Base-by-base conservation (phyloP, 495 filamentous ascomycete species). In the Podospora conica region DNA sequence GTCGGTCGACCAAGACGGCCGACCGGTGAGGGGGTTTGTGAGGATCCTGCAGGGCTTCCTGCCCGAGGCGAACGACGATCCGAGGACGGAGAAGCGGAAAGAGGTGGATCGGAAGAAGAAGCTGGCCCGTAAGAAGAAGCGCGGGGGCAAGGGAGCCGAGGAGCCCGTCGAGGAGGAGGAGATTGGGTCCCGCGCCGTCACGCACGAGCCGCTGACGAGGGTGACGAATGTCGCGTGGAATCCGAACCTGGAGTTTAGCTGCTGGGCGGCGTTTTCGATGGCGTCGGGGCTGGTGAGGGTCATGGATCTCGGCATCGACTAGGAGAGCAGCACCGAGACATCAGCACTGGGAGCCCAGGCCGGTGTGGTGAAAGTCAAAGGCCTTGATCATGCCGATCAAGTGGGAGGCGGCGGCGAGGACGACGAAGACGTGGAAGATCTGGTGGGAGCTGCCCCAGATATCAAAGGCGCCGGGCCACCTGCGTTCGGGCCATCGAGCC, bases 381-480 rank as follows among this genome's bases (percentile, higher is more conserved):
- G 81, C 81, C 69, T 76, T 80, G 21, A 82, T 66, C 76, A 92
- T 78, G 29, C 88, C 89, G 58, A 82, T 78, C 55, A 91, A 71
- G 71, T 93, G 90, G 0, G 84, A 73, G 3, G 80, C 82, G 8
- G 87, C 90, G 3, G 90, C 90, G 56, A 87, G 69, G 23, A 91
- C 71, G 28, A 94, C 88, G 58, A 90, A 81, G 21, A 89, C 77
- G 75, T 93, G 91, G 71, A 94, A 93, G 28, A 93, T 82, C 77
- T 93, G 91, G 71, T 94, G 91, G 9, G 89, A 92, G 70, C 83
- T 86, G 11, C 90, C 91, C 81, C 85, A 90, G 31, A 92, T 86
- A 73, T 94, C 91, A 69, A 91, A 92, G 2, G 70, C 69, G 3
- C 88, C 86, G 1, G 90, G 90, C 56, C 71, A 80, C 58, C 74